Percentiles rank a stretch among this genome's conserved stretches.
Evolutionary conservation across 768 basidiomycete species (phyloP).

Genomic region (Candolleomyces aberdarensis): DNA sequence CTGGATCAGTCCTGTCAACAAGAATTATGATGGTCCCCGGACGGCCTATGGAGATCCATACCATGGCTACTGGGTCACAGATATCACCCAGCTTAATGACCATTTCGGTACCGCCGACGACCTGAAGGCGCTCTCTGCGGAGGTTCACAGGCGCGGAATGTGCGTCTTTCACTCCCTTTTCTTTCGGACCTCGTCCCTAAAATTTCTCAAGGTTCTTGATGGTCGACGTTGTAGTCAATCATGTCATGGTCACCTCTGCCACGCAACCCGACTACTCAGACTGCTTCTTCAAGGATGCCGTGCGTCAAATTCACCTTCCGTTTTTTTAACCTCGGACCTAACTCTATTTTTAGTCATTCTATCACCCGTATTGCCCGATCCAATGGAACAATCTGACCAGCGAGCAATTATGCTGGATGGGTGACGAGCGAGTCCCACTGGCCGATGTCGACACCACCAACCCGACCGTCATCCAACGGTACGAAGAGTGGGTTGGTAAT

Average conservation of each 20-base stretch:
- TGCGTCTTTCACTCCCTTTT: conserved; percentile 21
- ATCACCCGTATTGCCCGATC: conserved; percentile 78
- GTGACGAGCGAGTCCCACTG: conserved; percentile 69
- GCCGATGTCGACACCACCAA: conserved; percentile 80
- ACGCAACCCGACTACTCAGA: conserved; percentile 56
- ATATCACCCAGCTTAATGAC: conserved; percentile 63
- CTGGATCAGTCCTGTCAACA: conserved; percentile 81
- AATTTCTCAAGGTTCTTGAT: conserved; percentile 58
- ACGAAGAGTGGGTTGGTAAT: conserved; percentile 64
- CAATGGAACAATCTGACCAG: conserved; percentile 68
- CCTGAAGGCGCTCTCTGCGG: conserved; percentile 61
- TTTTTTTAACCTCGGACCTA: not conserved
- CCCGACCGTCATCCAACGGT: conserved; percentile 55
- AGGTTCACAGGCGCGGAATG: conserved; percentile 74
- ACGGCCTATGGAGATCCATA: conserved; percentile 80
- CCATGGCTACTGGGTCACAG: conserved; percentile 82
- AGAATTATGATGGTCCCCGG: conserved; percentile 71
- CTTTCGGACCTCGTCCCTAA: not conserved
- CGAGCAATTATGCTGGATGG: conserved; percentile 80
- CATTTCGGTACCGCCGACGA: conserved; percentile 74
- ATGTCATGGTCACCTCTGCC: conserved; percentile 71
- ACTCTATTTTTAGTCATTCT: conserved; percentile 45
- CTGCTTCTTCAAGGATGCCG: conserved; percentile 67
- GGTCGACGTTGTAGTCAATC: conserved; percentile 85
- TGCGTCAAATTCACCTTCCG: conserved; percentile 20